Conservation (phyloP, 495 filamentous ascomycete species). For the Hypoxylon cercidicola region DNA sequence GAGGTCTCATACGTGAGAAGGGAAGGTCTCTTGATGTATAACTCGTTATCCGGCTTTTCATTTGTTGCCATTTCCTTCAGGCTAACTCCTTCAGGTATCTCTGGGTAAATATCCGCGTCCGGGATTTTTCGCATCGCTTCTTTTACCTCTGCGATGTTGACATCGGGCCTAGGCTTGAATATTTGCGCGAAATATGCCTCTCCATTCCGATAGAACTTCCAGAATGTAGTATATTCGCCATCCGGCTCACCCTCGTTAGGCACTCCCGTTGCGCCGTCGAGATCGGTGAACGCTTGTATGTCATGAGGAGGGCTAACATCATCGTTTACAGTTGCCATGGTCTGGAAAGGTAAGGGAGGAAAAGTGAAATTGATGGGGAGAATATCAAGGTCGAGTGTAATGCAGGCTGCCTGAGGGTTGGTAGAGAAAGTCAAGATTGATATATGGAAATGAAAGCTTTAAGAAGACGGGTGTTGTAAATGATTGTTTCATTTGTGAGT, state of each 20-base stretch:
- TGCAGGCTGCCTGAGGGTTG: background rate
- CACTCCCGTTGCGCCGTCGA: slow-evolving; percentile 1
- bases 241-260: slow-evolving; percentile 1
- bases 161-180: slow-evolving; percentile 10
- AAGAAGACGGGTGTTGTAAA: background rate
- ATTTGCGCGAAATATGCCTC: slow-evolving; percentile 10
- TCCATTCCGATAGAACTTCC: slow-evolving; percentile 13
- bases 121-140: slow-evolving; percentile 7
- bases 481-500: background rate
- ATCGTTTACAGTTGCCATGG: slow-evolving; percentile 4
- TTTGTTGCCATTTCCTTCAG: slow-evolving; percentile 6
- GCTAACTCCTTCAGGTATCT: slow-evolving; percentile 19
- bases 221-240: slow-evolving; percentile 12
- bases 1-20: slow-evolving; percentile 22
- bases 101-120: slow-evolving; percentile 24
- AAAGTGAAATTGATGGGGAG: slow-evolving; percentile 1
- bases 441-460: background rate
- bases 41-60: slow-evolving; percentile 12
- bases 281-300: slow-evolving; percentile 2
- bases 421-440: slow-evolving; percentile 1
- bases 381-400: background rate
- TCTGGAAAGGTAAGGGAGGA: slow-evolving; percentile 3
- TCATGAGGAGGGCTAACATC: slow-evolving; percentile 3
- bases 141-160: slow-evolving; percentile 8
- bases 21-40: slow-evolving; percentile 27